Percentiles rank a stretch among this genome's conserved stretches.
phyloP scores from a whole-genome alignment of 1,139 yeast genomes.

The Eremothecium cymbalariae region DNA sequence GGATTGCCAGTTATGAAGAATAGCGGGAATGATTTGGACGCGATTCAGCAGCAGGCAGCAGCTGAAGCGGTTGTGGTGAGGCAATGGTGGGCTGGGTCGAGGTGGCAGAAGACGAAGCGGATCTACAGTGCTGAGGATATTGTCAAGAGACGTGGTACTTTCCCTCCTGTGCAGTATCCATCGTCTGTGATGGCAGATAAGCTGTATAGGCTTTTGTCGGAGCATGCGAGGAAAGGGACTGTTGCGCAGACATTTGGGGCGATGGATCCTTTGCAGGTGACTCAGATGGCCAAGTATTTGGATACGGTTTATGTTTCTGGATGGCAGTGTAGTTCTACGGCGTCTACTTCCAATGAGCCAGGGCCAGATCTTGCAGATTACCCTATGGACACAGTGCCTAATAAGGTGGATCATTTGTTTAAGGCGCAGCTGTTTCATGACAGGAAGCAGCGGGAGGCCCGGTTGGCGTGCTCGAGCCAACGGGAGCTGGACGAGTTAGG shows the following conservation, averaged over 20 bases:
- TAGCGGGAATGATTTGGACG: constrained; percentile 19
- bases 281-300: constrained; percentile 93
- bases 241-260: constrained; percentile 93
- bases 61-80: constrained; percentile 65
- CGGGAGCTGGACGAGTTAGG: constrained; percentile 38
- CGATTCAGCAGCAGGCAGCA: constrained; percentile 26
- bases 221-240: constrained; percentile 67
- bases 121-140: constrained; percentile 84
- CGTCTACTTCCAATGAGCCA: constrained; percentile 94
- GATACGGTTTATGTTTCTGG: constrained; percentile 94
- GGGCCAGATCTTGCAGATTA: constrained; percentile 98
- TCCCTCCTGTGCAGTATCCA: constrained; percentile 56
- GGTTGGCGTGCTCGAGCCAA: constrained; percentile 58
- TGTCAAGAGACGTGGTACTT: constrained; percentile 78
- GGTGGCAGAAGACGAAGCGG: constrained; percentile 86
- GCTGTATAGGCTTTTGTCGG: constrained; percentile 56
- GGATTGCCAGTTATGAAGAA: too few relatives aligned
- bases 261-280: constrained; percentile 88
- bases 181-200: constrained; percentile 80
- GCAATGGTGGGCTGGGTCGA: constrained; percentile 87
- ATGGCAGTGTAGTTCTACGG: constrained; percentile 98
- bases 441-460: constrained; percentile 88
- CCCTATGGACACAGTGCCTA: constrained; percentile 98
- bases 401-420: constrained; percentile 95
- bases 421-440: constrained; percentile 96